Percentiles rank a stretch among this genome's conserved stretches.
Evolutionary conservation across 192 early-diverging fungal species (phyloP).

Genomic region (Podochytrium sp.): DNA sequence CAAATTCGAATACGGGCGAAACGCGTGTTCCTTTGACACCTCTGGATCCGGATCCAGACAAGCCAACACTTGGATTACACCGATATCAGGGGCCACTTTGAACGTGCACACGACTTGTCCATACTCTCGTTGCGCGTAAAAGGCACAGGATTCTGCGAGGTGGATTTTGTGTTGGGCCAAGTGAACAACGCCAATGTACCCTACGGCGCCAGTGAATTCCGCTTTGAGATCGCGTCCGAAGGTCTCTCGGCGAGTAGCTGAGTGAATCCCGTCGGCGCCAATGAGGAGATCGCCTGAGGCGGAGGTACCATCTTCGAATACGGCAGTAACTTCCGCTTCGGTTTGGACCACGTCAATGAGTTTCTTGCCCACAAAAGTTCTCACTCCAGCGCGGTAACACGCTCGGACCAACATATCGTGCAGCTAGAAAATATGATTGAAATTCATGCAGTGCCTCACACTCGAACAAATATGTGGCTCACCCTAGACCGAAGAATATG

Average conservation of each 20-base stretch:
- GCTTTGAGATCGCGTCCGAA: constrained; percentile 31
- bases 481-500: constrained; percentile 5
- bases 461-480: background rate
- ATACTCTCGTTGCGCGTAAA: constrained; percentile 8
- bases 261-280: constrained; percentile 15
- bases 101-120: constrained; percentile 6
- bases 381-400: constrained; percentile 2
- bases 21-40: background rate
- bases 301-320: background rate
- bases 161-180: background rate
- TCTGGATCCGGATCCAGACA: constrained; percentile 8
- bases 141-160: background rate
- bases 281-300: constrained; percentile 16
- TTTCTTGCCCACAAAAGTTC: background rate
- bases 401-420: constrained; percentile 8
- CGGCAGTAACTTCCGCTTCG: background rate
- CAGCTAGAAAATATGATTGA: background rate
- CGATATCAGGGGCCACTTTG: background rate
- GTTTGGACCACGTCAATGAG: background rate
- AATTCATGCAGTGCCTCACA: too few species aligned
- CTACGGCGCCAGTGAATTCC: constrained; percentile 8
- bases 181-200: constrained; percentile 20
- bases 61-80: background rate
- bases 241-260: constrained; percentile 18
- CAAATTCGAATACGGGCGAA: constrained; percentile 7